Evolutionary conservation across 345 rosid genomes (phyloP), one percentile per base, ranked within the genome.

Genomic region (Ceriops zippeliana): DNA sequence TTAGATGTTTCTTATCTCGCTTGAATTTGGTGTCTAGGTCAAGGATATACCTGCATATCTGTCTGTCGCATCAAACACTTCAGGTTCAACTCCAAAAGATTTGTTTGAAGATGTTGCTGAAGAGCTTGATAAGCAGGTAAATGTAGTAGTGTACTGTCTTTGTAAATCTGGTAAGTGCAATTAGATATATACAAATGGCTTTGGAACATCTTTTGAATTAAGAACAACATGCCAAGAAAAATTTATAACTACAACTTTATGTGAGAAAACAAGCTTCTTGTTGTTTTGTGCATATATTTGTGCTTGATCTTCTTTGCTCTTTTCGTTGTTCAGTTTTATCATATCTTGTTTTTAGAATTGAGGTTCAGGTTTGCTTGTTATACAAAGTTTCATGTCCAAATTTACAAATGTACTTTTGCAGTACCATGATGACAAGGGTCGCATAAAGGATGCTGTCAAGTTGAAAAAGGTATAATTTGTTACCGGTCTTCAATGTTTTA

Each of bases 71-170:
- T 85, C 97, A 70, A 95, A 95, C 73, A 79, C 91, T 62, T 80
- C 96, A 20, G 97, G 99, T 73, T 84, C 97, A 77, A 90, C 90
- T 46, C 89, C 99, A 30, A 89, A 91, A 85, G 92, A 95, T 70
- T 78, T 95, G 83, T 91, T 90, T 79, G 97, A 87, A 74, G 99
- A 95, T 75, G 89, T 86, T 67, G 78, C 82, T 31, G 97, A 88
- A 66, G 99, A 95, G 79, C 87, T 91, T 61, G 76, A 82, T 75
- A 90, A 84, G 80, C 91, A 88, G 89, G 97, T 87, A 69, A 62
- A 21, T 31, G 6, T 21, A 19, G 21, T 32, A n/a, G 3, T 6
- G 61, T 46, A 42, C 54, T 52, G 52, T 30, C 42, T 52, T 52
- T 11, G 31, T 15, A 56, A 56, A 8, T 56, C 31, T 11, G 2